Evolutionary conservation across 2,329 filamentous ascomycete genomes (phyloP).

Genomic region (Bimuria novae-zelandiae): DNA sequence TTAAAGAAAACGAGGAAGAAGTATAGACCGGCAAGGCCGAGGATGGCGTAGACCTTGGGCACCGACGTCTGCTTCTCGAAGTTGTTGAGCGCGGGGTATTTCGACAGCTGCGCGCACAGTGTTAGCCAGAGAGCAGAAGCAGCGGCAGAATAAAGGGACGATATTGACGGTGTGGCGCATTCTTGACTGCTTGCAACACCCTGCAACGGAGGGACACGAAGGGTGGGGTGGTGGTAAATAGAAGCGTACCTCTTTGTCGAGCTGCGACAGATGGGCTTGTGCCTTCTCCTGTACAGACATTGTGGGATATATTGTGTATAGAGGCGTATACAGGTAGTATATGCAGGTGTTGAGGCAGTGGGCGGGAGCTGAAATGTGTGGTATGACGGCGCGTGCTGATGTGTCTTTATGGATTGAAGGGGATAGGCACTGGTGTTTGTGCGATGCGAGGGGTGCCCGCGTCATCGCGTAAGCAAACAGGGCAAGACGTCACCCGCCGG

Average conservation of each 20-base stretch:
- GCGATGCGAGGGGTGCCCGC: conserved; percentile 31
- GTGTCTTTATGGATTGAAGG: conserved; percentile 13
- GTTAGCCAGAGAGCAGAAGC: conserved; percentile 25
- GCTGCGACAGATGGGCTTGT: conserved; percentile 74
- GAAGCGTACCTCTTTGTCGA: conserved; percentile 78
- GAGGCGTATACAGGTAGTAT: conserved; percentile 1
- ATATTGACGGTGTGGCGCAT: not conserved
- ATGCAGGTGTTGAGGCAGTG: conserved; percentile 9
- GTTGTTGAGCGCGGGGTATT: conserved; percentile 82
- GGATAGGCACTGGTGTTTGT: conserved; percentile 11
- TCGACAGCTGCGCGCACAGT: conserved; percentile 68
- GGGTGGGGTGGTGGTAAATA: not conserved
- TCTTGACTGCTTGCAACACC: not conserved
- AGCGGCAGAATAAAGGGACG: not conserved
- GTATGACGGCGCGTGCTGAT: conserved; percentile 12
- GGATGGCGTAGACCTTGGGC: conserved; percentile 82
- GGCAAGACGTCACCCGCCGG: conserved; percentile 36
- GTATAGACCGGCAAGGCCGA: conserved; percentile 77
- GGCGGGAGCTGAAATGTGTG: conserved; percentile 11
- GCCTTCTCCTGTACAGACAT: conserved; percentile 80
- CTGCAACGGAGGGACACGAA: conserved; percentile 5
- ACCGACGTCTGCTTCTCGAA: conserved; percentile 82
- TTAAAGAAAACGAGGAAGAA: conserved; percentile 94
- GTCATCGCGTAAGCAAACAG: conserved; percentile 20
- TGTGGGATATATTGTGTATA: conserved; percentile 34